These are phyloP conservation scores for Emergomyces orientalis DNA, from an alignment of 2,329 filamentous ascomycete genomes.

Conservation along the genomic window DNA sequence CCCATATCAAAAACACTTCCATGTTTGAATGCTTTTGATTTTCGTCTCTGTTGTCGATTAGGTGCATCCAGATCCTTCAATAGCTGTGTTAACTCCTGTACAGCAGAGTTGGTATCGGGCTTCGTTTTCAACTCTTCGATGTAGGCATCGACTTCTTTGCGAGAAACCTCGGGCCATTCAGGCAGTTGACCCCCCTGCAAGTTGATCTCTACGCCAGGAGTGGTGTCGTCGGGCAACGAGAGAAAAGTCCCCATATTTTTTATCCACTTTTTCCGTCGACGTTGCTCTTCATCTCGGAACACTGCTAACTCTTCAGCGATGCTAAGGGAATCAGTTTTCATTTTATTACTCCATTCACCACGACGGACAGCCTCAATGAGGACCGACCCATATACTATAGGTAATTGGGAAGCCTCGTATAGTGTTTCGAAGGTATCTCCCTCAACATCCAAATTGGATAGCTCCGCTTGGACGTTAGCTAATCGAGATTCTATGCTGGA, in stretches of 20 bases:
- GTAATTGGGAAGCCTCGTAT: conserved; percentile 69
- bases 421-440: conserved; percentile 75
- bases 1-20: conserved; percentile 90
- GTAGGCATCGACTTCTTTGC: conserved; percentile 69
- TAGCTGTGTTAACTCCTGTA: conserved; percentile 64
- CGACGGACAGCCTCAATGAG: conserved; percentile 76
- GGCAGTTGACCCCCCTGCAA: conserved; percentile 63
- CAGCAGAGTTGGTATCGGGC: conserved; percentile 55
- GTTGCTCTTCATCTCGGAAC: conserved; percentile 86
- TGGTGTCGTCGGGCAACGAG: conserved; percentile 54
- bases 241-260: conserved; percentile 72
- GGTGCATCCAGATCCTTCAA: conserved; percentile 71
- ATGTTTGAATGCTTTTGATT: conserved; percentile 90
- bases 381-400: conserved; percentile 82
- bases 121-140: conserved; percentile 56
- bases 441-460: conserved; percentile 63
- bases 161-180: conserved; percentile 66
- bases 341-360: conserved; percentile 84
- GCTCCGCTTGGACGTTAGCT: conserved; percentile 60
- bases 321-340: conserved; percentile 75
- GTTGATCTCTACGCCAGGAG: conserved; percentile 75
- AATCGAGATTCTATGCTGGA: conserved; percentile 70
- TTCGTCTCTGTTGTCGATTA: conserved; percentile 75
- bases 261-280: conserved; percentile 80
- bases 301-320: conserved; percentile 87